phyloP scores from a whole-genome alignment of 805 yeast genomes.

The Suhomyces xylopsoci region DNA sequence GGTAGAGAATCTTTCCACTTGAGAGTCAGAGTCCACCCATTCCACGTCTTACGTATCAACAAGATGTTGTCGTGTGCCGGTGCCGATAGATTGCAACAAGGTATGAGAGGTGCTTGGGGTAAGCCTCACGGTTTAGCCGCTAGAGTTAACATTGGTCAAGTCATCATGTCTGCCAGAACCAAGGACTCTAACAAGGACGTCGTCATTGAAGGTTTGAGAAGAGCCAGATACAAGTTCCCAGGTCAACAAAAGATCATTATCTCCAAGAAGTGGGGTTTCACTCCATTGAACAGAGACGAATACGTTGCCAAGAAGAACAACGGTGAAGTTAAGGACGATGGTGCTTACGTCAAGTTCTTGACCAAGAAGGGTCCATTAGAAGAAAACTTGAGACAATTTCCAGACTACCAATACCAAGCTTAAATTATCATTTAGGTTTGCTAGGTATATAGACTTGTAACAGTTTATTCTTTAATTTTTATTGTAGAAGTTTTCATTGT shows the following conservation, averaged over 20 bases:
- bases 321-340: constrained; percentile 99
- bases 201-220: constrained; percentile 98
- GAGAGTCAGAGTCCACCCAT: constrained; percentile 99
- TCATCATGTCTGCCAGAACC: constrained; percentile 96
- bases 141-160: constrained; percentile 98
- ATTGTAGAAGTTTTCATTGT: neutral
- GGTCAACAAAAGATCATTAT: constrained; percentile 99
- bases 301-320: constrained; percentile 91
- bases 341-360: constrained; percentile 99
- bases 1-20: constrained; percentile 99
- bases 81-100: constrained; percentile 99
- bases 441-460: constrained; percentile 4
- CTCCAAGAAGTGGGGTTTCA: constrained; percentile 99
- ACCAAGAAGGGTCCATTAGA: constrained; percentile 94
- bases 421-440: constrained; percentile 4
- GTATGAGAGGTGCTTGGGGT: constrained; percentile 99
- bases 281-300: constrained; percentile 96
- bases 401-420: constrained; percentile 64
- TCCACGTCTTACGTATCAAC: constrained; percentile 99
- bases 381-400: constrained; percentile 89
- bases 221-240: constrained; percentile 99
- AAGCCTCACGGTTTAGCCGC: constrained; percentile 99
- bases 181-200: constrained; percentile 97
- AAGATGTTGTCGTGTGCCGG: constrained; percentile 99
- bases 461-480: neutral